Conservation (phyloP, 2,329 filamentous ascomycete genomes). For the Sarocladium brachiariae region DNA sequence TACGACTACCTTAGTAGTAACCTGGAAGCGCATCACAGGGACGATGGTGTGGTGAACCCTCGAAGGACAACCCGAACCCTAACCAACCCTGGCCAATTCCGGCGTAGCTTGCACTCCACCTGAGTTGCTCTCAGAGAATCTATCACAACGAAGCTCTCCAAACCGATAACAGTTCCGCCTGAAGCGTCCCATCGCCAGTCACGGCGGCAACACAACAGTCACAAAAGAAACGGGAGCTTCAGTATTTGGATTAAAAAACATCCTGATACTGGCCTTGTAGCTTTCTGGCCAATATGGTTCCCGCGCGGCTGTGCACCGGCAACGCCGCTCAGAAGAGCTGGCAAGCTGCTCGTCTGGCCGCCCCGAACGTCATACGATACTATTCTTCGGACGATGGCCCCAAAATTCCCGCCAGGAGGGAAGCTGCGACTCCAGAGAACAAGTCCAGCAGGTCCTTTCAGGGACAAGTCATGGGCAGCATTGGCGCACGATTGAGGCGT, state of each 20-base stretch:
- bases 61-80: no score
- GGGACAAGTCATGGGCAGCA: constrained; percentile 54
- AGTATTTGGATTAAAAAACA: background rate
- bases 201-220: no score
- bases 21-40: no score
- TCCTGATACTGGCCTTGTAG: no score
- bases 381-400: constrained; percentile 30
- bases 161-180: no score
- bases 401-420: constrained; percentile 16
- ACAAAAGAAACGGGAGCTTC: background rate
- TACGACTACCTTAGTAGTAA: no score
- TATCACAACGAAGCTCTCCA: no score
- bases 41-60: no score
- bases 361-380: constrained; percentile 17
- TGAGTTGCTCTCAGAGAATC: no score
- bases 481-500: constrained; percentile 45
- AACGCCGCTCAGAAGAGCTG: constrained; percentile 12
- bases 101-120: no score
- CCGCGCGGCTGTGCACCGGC: constrained; percentile 15
- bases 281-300: constrained; percentile 1
- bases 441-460: constrained; percentile 40
- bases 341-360: constrained; percentile 9
- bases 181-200: no score
- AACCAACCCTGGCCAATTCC: no score
- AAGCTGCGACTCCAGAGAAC: constrained; percentile 20